Base-by-base conservation (phyloP, 2,329 filamentous ascomycete species). In the Tricladium varicosporioides region DNA sequence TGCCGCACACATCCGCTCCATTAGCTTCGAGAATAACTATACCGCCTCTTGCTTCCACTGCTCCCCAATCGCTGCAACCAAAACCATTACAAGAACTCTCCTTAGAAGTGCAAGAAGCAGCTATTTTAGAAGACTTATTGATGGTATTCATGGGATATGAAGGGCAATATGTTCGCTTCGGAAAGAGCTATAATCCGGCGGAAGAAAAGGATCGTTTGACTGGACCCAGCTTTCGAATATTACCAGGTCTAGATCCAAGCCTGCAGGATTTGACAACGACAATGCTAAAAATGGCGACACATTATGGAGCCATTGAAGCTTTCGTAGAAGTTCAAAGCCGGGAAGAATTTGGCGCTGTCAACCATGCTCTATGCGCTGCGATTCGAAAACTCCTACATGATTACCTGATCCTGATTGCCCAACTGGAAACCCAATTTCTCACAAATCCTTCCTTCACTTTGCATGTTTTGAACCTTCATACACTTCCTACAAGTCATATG, bases 101-200 rank as follows among this genome's bases (percentile, higher is more conserved):
- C 0, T 76, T 95, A 27, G 88, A 95, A 63, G 83, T 83, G 2
- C 94, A 99, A 72, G 94, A 99, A 74, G 84, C 86, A 19, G 89
- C 85, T 8, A 88, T 99, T 48, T 79, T 97, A 45, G 92, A 97
- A 65, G 94, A 99, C 67, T 75, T 99, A 14, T 75, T 97, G 36
- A 97, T 93, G 70, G 92, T 96, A 5, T 95, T 97, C 67, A 97
- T 99, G 92, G 94, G 94, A 19, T 96, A 92, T 62, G 94, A 99
- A 74, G 94, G 94, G n/a, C 92, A 96, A 72, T 97, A 97, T 70
- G 89, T 99, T 60, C 89, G 91, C 54, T 97, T 91, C 70, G 83
- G 82, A 57, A 88, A 91, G 63, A 82, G 83, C 8, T 97, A 96
- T 71, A 87, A 96, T 65, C 91, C 92, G 0, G 77, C 81, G 2